Evolutionary conservation across 768 basidiomycete species (phyloP).

Genomic region (Leccinum olivaceopallidum): DNA sequence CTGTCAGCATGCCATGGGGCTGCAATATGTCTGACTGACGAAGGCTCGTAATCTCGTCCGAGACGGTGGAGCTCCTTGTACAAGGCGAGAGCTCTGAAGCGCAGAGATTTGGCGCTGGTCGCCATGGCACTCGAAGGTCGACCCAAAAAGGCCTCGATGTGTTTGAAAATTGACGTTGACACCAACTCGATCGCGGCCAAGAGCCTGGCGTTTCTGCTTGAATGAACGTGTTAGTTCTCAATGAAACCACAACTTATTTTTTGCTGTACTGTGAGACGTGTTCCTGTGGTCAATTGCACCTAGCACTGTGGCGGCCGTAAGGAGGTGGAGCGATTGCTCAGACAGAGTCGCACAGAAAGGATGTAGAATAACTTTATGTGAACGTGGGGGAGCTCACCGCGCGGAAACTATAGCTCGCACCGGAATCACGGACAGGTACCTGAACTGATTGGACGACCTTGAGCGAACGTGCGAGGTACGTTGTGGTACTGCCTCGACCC

Average conservation of each 20-base stretch:
- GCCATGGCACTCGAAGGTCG: constrained; percentile 38
- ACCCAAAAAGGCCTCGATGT: neutral
- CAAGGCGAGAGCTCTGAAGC: constrained; percentile 64
- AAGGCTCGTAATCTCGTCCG: constrained; percentile 80
- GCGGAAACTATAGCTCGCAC: neutral
- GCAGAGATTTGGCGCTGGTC: constrained; percentile 42
- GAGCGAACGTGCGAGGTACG: constrained; percentile 34
- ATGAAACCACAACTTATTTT: neutral
- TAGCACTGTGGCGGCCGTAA: neutral
- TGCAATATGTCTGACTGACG: constrained; percentile 47
- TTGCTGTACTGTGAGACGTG: neutral
- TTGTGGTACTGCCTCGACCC: neutral
- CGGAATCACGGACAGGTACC: neutral
- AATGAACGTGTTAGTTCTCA: neutral
- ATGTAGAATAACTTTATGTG: neutral
- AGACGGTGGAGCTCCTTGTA: constrained; percentile 85
- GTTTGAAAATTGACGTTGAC: neutral
- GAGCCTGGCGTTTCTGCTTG: neutral
- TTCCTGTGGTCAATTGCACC: neutral
- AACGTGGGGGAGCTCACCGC: neutral
- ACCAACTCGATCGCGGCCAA: neutral
- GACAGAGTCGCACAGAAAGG: neutral
- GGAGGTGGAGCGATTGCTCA: no score
- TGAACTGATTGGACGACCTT: constrained; percentile 5
- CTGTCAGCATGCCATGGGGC: constrained; percentile 11